Conservation (phyloP, 345 rosid genomes). For the Arabis alpina region DNA sequence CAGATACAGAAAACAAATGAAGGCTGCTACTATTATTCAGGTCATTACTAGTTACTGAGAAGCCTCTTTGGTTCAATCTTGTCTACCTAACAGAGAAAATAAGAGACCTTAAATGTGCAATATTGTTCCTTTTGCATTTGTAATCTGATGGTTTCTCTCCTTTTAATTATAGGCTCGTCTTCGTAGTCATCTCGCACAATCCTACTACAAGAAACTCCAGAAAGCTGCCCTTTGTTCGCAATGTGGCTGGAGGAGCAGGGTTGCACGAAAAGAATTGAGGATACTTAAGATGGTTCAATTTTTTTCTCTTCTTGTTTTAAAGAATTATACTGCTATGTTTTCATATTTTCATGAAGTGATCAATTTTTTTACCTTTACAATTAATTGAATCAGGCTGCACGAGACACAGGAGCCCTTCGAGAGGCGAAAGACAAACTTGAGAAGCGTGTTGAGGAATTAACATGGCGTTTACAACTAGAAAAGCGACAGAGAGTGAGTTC, state of each 20-base stretch:
- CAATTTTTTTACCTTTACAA: constrained; percentile 38
- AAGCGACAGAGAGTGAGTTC: constrained; percentile 87
- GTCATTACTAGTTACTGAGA: constrained; percentile 44
- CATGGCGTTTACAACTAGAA: constrained; percentile 97
- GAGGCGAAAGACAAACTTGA: constrained; percentile 99
- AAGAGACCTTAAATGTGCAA: constrained; percentile 15
- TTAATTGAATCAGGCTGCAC: constrained; percentile 69
- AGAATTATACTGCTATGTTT: not conserved
- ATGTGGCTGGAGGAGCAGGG: constrained; percentile 98
- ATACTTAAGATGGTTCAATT: constrained; percentile 81
- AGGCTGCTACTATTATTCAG: constrained; percentile 90
- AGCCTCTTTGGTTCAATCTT: constrained; percentile 33
- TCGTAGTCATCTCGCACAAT: constrained; percentile 63
- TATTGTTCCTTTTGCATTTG: constrained; percentile 6
- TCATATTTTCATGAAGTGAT: constrained; percentile 11
- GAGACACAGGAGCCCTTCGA: constrained; percentile 97
- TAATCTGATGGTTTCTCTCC: constrained; percentile 29
- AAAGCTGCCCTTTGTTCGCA: constrained; percentile 80
- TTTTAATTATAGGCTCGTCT: constrained; percentile 70
- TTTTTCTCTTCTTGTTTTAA: constrained; percentile 4
- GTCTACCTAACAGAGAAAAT: constrained; percentile 19
- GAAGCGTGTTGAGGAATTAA: constrained; percentile 95
- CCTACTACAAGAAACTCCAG: constrained; percentile 86
- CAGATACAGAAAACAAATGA: constrained; percentile 87
- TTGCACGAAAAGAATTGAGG: constrained; percentile 91